Percentiles rank a stretch among this genome's conserved stretches.
Evolutionary conservation across 2,329 filamentous ascomycete genomes (phyloP).

Genomic region (Diatrype stigma): DNA sequence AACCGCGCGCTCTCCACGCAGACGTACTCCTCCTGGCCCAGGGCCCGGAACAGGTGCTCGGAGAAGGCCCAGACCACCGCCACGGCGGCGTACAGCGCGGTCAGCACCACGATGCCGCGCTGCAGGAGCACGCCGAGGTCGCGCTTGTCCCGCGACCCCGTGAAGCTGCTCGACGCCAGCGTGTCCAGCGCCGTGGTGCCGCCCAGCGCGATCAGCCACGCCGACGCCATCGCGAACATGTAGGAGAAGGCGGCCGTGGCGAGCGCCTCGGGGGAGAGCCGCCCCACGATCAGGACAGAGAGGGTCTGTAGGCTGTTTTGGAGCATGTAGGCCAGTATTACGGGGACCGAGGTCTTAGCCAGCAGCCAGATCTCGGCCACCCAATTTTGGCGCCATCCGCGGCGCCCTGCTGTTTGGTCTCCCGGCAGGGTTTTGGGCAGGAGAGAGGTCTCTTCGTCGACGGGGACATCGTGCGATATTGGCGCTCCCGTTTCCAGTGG

Average conservation of each 20-base stretch:
- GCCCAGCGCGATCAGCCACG: slow-evolving; percentile 80
- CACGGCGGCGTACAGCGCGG: slow-evolving; percentile 68
- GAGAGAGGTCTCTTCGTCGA: slow-evolving; percentile 16
- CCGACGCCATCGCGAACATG: slow-evolving; percentile 90
- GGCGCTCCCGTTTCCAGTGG: no score
- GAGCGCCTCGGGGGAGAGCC: slow-evolving; percentile 72
- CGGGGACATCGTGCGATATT: not conserved
- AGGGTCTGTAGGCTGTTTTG: slow-evolving; percentile 83
- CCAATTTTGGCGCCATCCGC: slow-evolving; percentile 28
- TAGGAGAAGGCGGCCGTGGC: slow-evolving; percentile 83
- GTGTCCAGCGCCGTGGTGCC: slow-evolving; percentile 86
- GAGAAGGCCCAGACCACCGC: slow-evolving; percentile 71
- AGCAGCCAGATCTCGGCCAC: slow-evolving; percentile 62
- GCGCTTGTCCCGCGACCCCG: slow-evolving; percentile 72
- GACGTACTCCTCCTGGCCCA: slow-evolving; percentile 77
- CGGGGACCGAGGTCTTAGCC: slow-evolving; percentile 65
- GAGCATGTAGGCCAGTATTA: slow-evolving; percentile 79
- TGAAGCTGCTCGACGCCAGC: slow-evolving; percentile 77
- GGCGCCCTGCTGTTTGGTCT: slow-evolving; percentile 2
- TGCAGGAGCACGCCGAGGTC: slow-evolving; percentile 77
- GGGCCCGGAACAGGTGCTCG: slow-evolving; percentile 65
- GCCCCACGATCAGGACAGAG: slow-evolving; percentile 77
- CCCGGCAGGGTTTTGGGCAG: slow-evolving; percentile 14
- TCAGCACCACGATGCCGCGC: slow-evolving; percentile 67
- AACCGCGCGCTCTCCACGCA: slow-evolving; percentile 71